Evolutionary conservation across 495 filamentous ascomycete genomes (phyloP), one percentile per base, ranked within the genome.

Genomic region (Achaetomiella virescens): DNA sequence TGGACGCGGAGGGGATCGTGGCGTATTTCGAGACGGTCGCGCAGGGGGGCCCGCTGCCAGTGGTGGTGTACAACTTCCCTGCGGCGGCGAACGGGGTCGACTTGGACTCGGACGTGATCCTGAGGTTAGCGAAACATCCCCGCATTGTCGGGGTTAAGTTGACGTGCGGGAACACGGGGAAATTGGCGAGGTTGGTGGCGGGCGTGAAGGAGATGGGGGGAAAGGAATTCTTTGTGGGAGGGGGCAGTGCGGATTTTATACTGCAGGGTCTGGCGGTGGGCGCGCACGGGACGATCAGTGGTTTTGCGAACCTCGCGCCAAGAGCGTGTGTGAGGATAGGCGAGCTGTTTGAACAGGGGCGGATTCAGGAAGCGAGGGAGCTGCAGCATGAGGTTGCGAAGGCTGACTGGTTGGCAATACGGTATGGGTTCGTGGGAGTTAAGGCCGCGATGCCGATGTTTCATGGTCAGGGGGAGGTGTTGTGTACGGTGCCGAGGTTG

Each of bases 41-140:
- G 22, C 81, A 85, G 54, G 68, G 63, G 3, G 84, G 81, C 6
- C 85, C 88, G 8, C 70, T 92, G 40, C 88, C 89, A 1, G 68
- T 95, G 12, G 80, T 91, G 44, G 77, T 95, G 48, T 92, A 92
- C 75, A 92, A 92, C 78, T 92, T 87, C 72, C 89, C 89, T 1
- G 87, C 86, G 15, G 88, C 88, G 27, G 88, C 89, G 17, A 83
- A 86, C 20, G 89, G 88, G 9, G 84, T 92, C 51, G 89, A 92
- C 61, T 84, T 95, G 74, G 86, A 89, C 72, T 87, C 83, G 22
- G 89, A 95, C 62, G 77, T 88, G 44, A 81, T 92, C 60, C 82
- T 92, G 63, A 71, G 78, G 54, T 78, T 95, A 50, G 84, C 86
- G 1, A 72, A 85, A 55, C 86, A 91, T 60, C 80, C 85, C 38